Conservation (phyloP, 805 yeast species). For the Blastobotrys terrestris region DNA sequence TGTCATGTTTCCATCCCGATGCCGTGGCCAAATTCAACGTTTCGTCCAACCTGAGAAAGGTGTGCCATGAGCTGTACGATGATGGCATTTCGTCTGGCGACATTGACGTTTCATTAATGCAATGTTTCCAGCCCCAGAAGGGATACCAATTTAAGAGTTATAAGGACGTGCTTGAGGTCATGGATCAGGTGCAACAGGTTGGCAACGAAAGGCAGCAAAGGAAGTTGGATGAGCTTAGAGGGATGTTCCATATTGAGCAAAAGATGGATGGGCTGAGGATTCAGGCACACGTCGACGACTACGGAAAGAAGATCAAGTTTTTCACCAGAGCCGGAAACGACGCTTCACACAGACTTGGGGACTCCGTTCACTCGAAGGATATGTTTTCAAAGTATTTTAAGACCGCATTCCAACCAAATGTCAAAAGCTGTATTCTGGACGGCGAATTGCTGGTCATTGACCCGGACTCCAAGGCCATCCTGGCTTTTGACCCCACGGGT, state of each 20-base stretch:
- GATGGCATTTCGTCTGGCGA: constrained; percentile 38
- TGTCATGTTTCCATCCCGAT: constrained; percentile 71
- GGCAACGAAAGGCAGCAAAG: too few relatives aligned
- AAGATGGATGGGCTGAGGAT: constrained; percentile 92
- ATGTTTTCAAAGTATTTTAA: constrained; percentile 48
- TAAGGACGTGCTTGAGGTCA: too few relatives aligned
- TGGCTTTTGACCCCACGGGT: constrained; percentile 72
- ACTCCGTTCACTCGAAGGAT: constrained; percentile 30
- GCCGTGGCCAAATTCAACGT: constrained; percentile 59
- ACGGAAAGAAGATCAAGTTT: constrained; percentile 42
- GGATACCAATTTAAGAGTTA: too few relatives aligned
- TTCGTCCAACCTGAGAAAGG: constrained; percentile 55
- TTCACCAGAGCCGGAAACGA: constrained; percentile 68
- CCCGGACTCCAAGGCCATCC: constrained; percentile 39
- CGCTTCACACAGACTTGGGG: constrained; percentile 65
- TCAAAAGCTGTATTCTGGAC: constrained; percentile 51
- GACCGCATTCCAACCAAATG: constrained; percentile 29
- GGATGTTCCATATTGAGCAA: constrained; percentile 72
- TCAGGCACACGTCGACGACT: constrained; percentile 58
- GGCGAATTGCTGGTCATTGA: constrained; percentile 95
- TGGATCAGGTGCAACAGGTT: too few relatives aligned
- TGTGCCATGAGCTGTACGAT: constrained; percentile 53
- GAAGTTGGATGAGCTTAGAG: constrained; percentile 5
- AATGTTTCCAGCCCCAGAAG: constrained; percentile 77
- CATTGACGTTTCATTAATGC: constrained; percentile 40